These are phyloP conservation scores for Candida parachauliodes DNA, from an alignment of 805 yeast genomes.

Conservation along the genomic window DNA sequence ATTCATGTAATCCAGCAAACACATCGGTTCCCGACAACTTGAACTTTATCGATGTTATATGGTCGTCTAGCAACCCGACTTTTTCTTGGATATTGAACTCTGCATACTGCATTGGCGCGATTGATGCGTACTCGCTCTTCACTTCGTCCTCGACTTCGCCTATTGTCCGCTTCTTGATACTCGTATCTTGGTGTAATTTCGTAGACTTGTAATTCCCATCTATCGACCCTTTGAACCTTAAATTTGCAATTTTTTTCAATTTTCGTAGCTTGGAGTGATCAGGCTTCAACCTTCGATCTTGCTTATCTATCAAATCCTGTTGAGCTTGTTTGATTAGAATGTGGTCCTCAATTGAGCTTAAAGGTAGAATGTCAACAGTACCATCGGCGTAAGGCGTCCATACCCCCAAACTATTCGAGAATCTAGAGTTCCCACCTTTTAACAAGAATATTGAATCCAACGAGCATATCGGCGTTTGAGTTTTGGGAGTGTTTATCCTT, in stretches of 20 bases:
- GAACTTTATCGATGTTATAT: slow-evolving; percentile 24
- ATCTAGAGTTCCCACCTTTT: slow-evolving; percentile 65
- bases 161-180: slow-evolving; percentile 15
- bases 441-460: slow-evolving; percentile 55
- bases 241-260: slow-evolving; percentile 44
- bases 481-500: slow-evolving; percentile 33
- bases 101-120: slow-evolving; percentile 56
- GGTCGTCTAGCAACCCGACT: slow-evolving; percentile 5
- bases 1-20: slow-evolving; percentile 74
- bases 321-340: slow-evolving; percentile 16
- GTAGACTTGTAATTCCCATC: slow-evolving; percentile 33
- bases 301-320: slow-evolving; percentile 8
- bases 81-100: slow-evolving; percentile 41
- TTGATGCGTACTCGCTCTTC: slow-evolving; percentile 42
- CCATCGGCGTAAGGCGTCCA: slow-evolving; percentile 76
- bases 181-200: slow-evolving; percentile 36
- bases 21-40: slow-evolving; percentile 64
- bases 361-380: slow-evolving; percentile 60
- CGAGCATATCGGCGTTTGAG: slow-evolving; percentile 37
- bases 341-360: slow-evolving; percentile 45
- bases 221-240: slow-evolving; percentile 59
- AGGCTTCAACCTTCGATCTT: slow-evolving; percentile 11
- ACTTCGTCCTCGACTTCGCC: slow-evolving; percentile 14
- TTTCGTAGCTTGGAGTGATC: slow-evolving; percentile 10
- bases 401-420: slow-evolving; percentile 58